Evolutionary conservation across 179 eudicot genomes (phyloP), one percentile per base, ranked within the genome.

Genomic region (Beta corolliflora): DNA sequence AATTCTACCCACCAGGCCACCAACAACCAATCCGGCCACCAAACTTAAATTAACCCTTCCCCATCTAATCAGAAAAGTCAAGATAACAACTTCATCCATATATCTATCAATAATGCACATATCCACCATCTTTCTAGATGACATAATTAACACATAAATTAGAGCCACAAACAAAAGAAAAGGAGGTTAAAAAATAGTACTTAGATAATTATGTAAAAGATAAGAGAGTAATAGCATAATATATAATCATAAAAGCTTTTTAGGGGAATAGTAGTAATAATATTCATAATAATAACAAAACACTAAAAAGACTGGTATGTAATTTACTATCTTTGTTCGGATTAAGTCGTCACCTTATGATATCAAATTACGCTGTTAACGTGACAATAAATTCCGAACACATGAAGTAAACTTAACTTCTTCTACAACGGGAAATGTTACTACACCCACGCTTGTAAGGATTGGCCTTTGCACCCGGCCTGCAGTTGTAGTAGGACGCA

Each of bases 381-480:
- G 64, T 41, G 48, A n/a, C 31, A 71, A 59, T 8, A 14, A 31
- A 68, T 44, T 14, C 55, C 44, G 18, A 14, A 64, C 14, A 41
- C 4, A 41, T 19, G 15, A 10, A 7, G 16, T 5, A n/a, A n/a
- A 21, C 1, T 75, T 44, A 76, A 15, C 6, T 18, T 45, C 84
- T 79, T 5, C 89, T 74, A 92, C 99, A 95, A n/a, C 88, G 87
- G 18, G 97, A 79, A 56, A 91, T 91, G 29, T 84, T 73, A 73
- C 90, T 88, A 89, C 98, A 95, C 0, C 94, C 92, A 14, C 98
- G 97, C 8, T 66, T 78, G 79, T 94, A 95, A 0, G 98, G 98
- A 70, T 95, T 95, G 31, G 98, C 99, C 48, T 91, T 81, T 3
- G 90, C 97, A 54, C 95, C 98, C 3, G 88, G 84, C 41, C 81